phyloP scores from a whole-genome alignment of 1,284 basidiomycete species.

The Microbotryomycetes sp. region DNA sequence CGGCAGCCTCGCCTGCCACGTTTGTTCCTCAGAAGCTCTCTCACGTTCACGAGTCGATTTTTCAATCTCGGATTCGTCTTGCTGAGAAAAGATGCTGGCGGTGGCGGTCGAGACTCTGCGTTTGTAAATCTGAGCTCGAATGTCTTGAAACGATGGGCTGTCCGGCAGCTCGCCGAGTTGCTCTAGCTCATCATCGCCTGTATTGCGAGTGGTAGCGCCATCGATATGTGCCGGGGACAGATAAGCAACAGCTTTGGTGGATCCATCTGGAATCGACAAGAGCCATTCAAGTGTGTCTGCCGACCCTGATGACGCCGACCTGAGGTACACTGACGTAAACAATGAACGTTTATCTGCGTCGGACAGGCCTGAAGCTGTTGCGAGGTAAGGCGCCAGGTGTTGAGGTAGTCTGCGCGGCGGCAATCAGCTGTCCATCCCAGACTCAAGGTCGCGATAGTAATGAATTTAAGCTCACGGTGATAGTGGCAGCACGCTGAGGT shows the following conservation, averaged over 20 bases:
- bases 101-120: background rate
- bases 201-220: constrained; percentile 10
- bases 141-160: background rate
- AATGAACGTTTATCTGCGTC: constrained; percentile 22
- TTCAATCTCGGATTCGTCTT: background rate
- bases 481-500: background rate
- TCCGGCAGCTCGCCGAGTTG: too few species aligned
- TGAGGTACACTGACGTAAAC: constrained; percentile 25
- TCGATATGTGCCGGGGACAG: constrained; percentile 4
- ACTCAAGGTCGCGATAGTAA: too few species aligned
- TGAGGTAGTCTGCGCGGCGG: background rate
- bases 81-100: background rate
- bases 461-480: background rate
- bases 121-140: background rate
- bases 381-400: constrained; percentile 25
- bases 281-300: constrained; percentile 36
- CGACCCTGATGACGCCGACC: constrained; percentile 28
- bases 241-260: constrained; percentile 5
- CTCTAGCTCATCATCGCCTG: background rate
- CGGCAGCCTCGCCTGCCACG: background rate
- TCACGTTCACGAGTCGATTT: background rate
- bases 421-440: too few species aligned
- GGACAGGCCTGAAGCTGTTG: constrained; percentile 10
- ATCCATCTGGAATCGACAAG: constrained; percentile 22
- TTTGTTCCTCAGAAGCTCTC: constrained; percentile 7